Percentiles rank a stretch among this genome's conserved stretches.
These are phyloP conservation scores for Phytophthora pluvialis DNA, from an alignment of 352 stramenopile genomes.

Conservation along the genomic window DNA sequence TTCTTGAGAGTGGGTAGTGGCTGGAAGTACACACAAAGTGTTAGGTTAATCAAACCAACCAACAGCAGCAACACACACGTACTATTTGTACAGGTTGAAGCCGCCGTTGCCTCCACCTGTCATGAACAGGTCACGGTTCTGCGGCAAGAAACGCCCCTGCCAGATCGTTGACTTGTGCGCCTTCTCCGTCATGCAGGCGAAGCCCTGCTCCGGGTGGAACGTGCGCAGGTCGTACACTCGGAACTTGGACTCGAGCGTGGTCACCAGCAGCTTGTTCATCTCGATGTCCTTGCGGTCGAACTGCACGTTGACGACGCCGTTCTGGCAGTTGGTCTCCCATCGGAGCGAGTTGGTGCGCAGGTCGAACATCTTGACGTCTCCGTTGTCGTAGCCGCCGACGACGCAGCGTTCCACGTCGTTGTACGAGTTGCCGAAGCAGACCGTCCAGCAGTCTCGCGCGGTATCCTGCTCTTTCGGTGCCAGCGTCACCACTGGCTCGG, in stretches of 20 bases:
- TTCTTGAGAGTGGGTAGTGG: conserved; percentile 83
- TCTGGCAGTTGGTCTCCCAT: conserved; percentile 97
- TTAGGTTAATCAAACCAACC: conserved; percentile 20
- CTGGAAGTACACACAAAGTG: conserved; percentile 38
- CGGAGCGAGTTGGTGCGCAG: conserved; percentile 92
- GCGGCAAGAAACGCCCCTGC: conserved; percentile 93
- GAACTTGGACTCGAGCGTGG: conserved; percentile 97
- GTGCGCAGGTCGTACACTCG: conserved; percentile 95
- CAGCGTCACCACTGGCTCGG: conserved; percentile 92
- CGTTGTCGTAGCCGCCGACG: conserved; percentile 96
- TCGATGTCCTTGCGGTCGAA: conserved; percentile 98
- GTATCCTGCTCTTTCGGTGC: conserved; percentile 85
- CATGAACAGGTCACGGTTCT: conserved; percentile 97
- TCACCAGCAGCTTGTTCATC: conserved; percentile 98
- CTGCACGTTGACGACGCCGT: conserved; percentile 95
- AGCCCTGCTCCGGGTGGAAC: conserved; percentile 91
- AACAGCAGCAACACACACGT: conserved; percentile 43
- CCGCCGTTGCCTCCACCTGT: conserved; percentile 96
- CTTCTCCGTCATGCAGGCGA: conserved; percentile 92
- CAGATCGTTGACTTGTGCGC: conserved; percentile 96
- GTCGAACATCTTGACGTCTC: conserved; percentile 98
- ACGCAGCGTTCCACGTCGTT: conserved; percentile 94
- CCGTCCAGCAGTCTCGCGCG: conserved; percentile 95
- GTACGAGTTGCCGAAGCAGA: conserved; percentile 96
- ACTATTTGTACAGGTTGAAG: conserved; percentile 98